Conservation (phyloP, 2,329 filamentous ascomycete species). For the Calonectria pseudoturangicola region DNA sequence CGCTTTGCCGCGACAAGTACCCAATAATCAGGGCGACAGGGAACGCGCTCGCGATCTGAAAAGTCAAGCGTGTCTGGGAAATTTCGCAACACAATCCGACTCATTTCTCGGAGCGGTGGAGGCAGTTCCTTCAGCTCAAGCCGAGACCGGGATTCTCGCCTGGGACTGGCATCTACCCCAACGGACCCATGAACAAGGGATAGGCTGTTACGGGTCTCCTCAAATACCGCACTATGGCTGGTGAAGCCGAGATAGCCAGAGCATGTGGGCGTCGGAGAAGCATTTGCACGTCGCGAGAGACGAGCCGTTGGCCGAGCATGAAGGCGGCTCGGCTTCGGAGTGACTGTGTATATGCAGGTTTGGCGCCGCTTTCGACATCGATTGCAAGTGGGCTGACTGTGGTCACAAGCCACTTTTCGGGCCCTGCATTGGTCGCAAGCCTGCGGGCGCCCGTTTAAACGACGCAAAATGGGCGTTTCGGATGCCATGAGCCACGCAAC, state of each 20-base stretch:
- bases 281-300: conserved; percentile 21
- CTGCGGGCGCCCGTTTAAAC: conserved; percentile 55
- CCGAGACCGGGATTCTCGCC: conserved; percentile 23
- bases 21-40: conserved; percentile 58
- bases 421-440: conserved; percentile 62
- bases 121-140: conserved; percentile 46
- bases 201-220: conserved; percentile 64
- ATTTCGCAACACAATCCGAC: conserved; percentile 61
- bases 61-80: conserved; percentile 56
- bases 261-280: conserved; percentile 46
- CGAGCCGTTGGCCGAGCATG: conserved; percentile 42
- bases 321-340: conserved; percentile 45
- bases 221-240: conserved; percentile 64
- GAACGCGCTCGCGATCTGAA: conserved; percentile 47
- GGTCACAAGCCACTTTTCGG: conserved; percentile 67
- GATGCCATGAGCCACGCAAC: conserved; percentile 40
- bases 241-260: conserved; percentile 67
- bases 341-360: conserved; percentile 61
- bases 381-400: conserved; percentile 62
- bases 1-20: conserved; percentile 52
- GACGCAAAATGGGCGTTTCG: conserved; percentile 48
- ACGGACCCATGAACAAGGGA: conserved; percentile 57
- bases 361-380: conserved; percentile 62
- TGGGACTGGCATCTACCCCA: conserved; percentile 33
- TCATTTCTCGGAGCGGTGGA: conserved; percentile 59